Percentiles rank a stretch among this genome's conserved stretches.
These are phyloP conservation scores for Cadophora gregata DNA, from an alignment of 2,329 filamentous ascomycete genomes.

Conservation along the genomic window DNA sequence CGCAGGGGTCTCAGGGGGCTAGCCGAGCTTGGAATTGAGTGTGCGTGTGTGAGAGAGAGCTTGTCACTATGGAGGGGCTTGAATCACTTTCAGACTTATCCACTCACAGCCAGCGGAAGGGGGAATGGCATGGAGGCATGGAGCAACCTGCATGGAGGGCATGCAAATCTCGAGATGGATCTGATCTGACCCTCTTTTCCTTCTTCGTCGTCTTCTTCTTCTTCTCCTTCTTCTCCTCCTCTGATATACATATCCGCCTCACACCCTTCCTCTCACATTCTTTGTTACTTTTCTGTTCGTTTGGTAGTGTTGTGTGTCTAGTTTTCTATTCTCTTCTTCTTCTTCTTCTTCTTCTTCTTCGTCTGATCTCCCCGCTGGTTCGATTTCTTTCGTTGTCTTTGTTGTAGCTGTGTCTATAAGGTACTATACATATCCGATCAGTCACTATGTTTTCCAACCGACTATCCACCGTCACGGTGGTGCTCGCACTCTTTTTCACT, in stretches of 20 bases:
- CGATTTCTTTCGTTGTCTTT: neutral
- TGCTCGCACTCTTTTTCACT: slow-evolving; percentile 19
- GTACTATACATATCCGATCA: neutral
- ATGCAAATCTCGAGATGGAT: slow-evolving; percentile 14
- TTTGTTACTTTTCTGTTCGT: slow-evolving; percentile 12
- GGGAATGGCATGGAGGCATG: no score
- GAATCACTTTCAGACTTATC: neutral
- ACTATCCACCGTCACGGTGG: slow-evolving; percentile 17
- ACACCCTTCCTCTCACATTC: neutral
- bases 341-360: slow-evolving; percentile 2
- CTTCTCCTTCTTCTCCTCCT: neutral
- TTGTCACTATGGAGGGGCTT: no score
- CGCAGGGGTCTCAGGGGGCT: slow-evolving; percentile 9
- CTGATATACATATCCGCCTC: slow-evolving; percentile 13
- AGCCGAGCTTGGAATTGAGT: slow-evolving; percentile 13
- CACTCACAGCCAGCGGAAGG: slow-evolving; percentile 1
- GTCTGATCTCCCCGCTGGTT: slow-evolving; percentile 10
- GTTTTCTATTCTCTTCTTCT: slow-evolving; percentile 13
- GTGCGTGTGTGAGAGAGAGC: no score
- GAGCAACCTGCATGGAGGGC: no score
- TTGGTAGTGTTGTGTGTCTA: slow-evolving; percentile 2
- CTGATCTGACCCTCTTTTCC: neutral
- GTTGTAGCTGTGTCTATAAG: neutral
- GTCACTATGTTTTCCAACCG: slow-evolving; percentile 8
- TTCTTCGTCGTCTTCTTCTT: neutral